Conservation (phyloP, 257 asterid species). For the Solanum pennellii region DNA sequence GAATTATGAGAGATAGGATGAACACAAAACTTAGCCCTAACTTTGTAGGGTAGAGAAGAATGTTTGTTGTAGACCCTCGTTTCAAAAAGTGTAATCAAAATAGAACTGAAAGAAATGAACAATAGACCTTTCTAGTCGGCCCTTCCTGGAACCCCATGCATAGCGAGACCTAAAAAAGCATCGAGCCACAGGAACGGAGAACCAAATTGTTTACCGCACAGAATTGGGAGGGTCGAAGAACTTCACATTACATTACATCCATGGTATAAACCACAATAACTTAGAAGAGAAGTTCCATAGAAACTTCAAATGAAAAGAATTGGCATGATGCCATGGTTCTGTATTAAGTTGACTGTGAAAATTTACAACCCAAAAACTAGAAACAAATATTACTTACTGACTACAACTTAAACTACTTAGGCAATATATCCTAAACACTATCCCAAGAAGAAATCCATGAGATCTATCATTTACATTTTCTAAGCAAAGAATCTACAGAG, state of each 20-base stretch:
- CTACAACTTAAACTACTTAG: neutral
- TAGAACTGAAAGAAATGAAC: neutral
- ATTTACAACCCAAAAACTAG: neutral
- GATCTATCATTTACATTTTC: constrained; percentile 6
- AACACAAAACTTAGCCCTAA: neutral
- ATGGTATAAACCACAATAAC: neutral
- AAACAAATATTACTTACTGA: neutral
- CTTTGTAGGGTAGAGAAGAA: neutral
- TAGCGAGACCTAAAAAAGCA: neutral
- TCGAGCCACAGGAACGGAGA: neutral
- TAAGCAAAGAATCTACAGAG: constrained; percentile 2
- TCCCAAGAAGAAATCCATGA: neutral
- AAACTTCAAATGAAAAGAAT: neutral
- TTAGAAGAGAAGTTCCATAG: neutral
- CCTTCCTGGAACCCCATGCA: neutral
- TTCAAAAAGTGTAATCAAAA: neutral
- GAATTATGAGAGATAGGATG: neutral
- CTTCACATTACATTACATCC: neutral
- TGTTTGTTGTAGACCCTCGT: neutral
- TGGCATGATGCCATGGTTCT: neutral
- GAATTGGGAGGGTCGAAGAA: neutral
- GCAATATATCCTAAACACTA: neutral
- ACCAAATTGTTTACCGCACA: neutral
- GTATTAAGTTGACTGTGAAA: neutral
- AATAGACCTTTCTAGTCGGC: neutral